Evolutionary conservation across 1,284 basidiomycete species (phyloP).

Genomic region (Stygiomarasmius scandens): DNA sequence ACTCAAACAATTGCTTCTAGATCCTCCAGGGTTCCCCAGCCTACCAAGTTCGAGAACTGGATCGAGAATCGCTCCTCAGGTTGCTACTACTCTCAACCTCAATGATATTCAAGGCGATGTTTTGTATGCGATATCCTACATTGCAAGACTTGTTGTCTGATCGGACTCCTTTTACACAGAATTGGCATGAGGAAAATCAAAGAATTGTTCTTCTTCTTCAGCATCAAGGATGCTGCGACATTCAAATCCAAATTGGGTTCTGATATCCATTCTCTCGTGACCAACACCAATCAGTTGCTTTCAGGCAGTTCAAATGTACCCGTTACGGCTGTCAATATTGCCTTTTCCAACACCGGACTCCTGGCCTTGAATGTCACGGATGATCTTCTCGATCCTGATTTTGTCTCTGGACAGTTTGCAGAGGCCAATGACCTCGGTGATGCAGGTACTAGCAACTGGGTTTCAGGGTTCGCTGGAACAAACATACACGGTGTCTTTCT

Average conservation of each 20-base stretch:
- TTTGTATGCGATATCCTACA: constrained; percentile 16
- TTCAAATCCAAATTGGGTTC: constrained; percentile 28
- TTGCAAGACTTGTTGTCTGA: neutral
- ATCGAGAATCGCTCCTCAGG: too few relatives aligned
- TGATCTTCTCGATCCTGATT: constrained; percentile 33
- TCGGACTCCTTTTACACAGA: constrained; percentile 14
- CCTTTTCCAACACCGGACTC: constrained; percentile 32
- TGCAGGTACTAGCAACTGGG: constrained; percentile 32
- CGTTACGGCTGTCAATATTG: constrained; percentile 32
- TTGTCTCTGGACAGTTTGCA: constrained; percentile 32
- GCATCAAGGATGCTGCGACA: constrained; percentile 22
- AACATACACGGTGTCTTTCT: constrained; percentile 39
- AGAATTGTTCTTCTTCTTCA: constrained; percentile 33
- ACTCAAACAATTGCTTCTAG: too few relatives aligned
- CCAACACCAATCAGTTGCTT: constrained; percentile 25
- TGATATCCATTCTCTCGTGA: constrained; percentile 34
- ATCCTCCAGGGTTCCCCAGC: too few relatives aligned
- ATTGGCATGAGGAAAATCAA: constrained; percentile 31
- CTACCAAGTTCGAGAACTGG: too few relatives aligned
- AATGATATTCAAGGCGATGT: constrained; percentile 28
- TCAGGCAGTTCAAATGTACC: constrained; percentile 20
- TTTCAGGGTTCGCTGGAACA: constrained; percentile 33
- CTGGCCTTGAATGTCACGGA: constrained; percentile 33
- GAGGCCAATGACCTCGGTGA: constrained; percentile 32
- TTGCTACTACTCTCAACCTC: constrained; percentile 10